Percentiles rank a stretch among this genome's conserved stretches.
Evolutionary conservation across 1,284 basidiomycete species (phyloP).

Genomic region (Ustilago sp.): DNA sequence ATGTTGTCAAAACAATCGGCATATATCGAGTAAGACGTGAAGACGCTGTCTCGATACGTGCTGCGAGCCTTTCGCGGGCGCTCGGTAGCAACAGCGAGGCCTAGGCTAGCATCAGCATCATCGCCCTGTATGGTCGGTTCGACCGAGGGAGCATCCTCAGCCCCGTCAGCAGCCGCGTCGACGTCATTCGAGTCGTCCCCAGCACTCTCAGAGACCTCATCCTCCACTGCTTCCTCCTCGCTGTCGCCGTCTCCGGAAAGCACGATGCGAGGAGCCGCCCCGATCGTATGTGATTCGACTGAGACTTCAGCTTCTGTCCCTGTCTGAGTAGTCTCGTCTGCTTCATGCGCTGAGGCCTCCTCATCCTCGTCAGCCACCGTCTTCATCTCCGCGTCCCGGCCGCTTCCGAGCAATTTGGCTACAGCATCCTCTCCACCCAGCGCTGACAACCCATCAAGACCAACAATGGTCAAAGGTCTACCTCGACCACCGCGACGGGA

Average conservation of each 20-base stretch:
- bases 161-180: background rate
- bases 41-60: slow-evolving; percentile 51
- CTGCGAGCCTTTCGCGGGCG: slow-evolving; percentile 31
- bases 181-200: slow-evolving; percentile 28
- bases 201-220: slow-evolving; percentile 17
- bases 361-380: background rate
- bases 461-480: slow-evolving; percentile 42
- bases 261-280: slow-evolving; percentile 33
- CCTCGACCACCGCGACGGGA: slow-evolving; percentile 36
- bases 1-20: slow-evolving; percentile 54
- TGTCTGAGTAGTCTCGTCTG: background rate
- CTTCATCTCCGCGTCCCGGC: background rate
- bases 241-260: slow-evolving; percentile 23
- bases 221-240: slow-evolving; percentile 16
- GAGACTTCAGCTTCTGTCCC: background rate
- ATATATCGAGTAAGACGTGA: slow-evolving; percentile 56
- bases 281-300: slow-evolving; percentile 2
- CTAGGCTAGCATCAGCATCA: background rate
- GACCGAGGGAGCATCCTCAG: background rate
- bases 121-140: background rate
- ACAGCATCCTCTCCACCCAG: slow-evolving; percentile 24
- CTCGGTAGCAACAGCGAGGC: slow-evolving; percentile 14
- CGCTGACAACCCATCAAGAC: slow-evolving; percentile 35
- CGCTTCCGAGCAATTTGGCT: slow-evolving; percentile 31
- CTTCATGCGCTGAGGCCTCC: background rate